A percentile compares a stretch with the other conserved stretches of the same genome.
phyloP scores from a whole-genome alignment of 768 basidiomycete genomes.

The Xerocomus potaroensis region DNA sequence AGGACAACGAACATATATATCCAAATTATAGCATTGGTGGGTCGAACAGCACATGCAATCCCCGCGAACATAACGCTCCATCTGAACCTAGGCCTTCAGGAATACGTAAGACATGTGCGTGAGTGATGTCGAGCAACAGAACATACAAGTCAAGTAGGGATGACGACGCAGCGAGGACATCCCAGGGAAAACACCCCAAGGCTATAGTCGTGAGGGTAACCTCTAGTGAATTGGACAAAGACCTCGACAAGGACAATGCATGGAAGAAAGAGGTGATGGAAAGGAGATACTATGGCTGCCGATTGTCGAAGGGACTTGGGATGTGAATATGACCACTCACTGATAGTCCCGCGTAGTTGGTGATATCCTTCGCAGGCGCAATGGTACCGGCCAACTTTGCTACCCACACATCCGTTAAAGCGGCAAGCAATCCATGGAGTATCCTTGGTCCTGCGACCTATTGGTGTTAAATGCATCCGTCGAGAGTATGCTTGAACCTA shows the following conservation, averaged over 20 bases:
- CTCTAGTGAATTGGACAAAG: conserved; percentile 91
- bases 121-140: not conserved
- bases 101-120: conserved; percentile 27
- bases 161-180: conserved; percentile 32
- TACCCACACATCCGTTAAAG: conserved; percentile 75
- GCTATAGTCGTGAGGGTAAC: conserved; percentile 81
- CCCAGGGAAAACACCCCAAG: conserved; percentile 75
- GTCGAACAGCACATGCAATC: conserved; percentile 76
- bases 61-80: conserved; percentile 58
- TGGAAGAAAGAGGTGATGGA: conserved; percentile 88
- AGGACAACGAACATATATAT: conserved; percentile 58
- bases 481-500: conserved; percentile 35
- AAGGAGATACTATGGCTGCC: conserved; percentile 56
- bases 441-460: conserved; percentile 74
- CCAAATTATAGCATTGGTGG: conserved; percentile 90
- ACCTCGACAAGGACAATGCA: conserved; percentile 75
- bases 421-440: conserved; percentile 72
- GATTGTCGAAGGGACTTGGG: not conserved
- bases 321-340: conserved; percentile 44
- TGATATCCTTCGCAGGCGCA: conserved; percentile 34
- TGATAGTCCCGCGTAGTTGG: conserved; percentile 40
- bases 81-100: conserved; percentile 30
- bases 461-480: conserved; percentile 1
- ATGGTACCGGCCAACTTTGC: conserved; percentile 54
- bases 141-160: conserved; percentile 19